Evolutionary conservation across 495 filamentous ascomycete species (phyloP).

Genomic region (Penicillium paxilli): DNA sequence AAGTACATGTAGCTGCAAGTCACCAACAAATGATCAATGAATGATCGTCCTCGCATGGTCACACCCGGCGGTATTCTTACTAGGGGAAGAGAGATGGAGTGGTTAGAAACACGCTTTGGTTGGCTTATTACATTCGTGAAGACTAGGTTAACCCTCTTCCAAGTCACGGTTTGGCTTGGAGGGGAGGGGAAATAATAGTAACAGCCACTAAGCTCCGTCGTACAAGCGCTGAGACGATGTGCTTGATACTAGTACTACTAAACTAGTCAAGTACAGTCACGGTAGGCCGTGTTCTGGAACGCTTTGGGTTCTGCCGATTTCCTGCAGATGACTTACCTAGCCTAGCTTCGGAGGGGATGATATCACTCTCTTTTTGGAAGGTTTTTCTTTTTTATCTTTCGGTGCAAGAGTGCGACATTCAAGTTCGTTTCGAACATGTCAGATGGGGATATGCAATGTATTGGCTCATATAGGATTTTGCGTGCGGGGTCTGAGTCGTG

Average conservation of each 20-base stretch:
- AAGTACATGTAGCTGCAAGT: conserved; percentile 2
- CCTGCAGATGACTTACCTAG: not conserved
- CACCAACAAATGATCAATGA: conserved; percentile 4
- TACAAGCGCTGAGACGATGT: not conserved
- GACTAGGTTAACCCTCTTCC: not conserved
- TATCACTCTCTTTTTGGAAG: not conserved
- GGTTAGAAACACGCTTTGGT: not conserved
- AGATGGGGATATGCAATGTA: not conserved
- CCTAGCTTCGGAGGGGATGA: not conserved
- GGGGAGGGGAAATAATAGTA: no score
- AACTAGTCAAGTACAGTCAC: no score
- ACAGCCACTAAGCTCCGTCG: not conserved
- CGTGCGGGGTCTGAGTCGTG: not conserved
- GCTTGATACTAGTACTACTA: not conserved
- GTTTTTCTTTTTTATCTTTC: no score
- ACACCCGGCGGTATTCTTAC: not conserved
- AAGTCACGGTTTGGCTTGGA: no score
- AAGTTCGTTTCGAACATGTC: not conserved
- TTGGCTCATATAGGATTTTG: not conserved
- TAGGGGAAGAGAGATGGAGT: not conserved
- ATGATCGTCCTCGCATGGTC: conserved; percentile 25
- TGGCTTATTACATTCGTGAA: not conserved
- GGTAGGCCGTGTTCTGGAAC: not conserved
- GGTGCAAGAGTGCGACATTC: not conserved
- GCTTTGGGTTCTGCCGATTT: not conserved